Conservation (phyloP, 768 basidiomycete species). For the Lactarius sanguifluus region DNA sequence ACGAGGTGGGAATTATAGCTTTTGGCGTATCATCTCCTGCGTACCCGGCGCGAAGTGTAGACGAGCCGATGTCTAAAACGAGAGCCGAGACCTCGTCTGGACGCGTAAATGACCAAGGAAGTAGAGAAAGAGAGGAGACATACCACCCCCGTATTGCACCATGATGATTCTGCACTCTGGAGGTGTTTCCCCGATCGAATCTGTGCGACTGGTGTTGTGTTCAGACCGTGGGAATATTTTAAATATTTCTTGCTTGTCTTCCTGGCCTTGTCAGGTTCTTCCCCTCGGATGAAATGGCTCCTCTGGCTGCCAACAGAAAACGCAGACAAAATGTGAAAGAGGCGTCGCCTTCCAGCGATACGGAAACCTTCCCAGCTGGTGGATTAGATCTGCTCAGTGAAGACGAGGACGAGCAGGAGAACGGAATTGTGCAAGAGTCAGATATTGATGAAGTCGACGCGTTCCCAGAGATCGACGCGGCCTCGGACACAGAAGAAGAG, state of each 20-base stretch:
- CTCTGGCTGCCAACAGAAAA: slow-evolving; percentile 47
- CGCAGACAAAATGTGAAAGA: slow-evolving; percentile 55
- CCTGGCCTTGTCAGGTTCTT: too few relatives aligned
- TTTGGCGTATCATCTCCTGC: slow-evolving; percentile 97
- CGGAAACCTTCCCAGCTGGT: slow-evolving; percentile 42
- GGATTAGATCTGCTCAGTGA: slow-evolving; percentile 73
- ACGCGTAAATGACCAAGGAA: slow-evolving; percentile 3
- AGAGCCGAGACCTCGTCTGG: slow-evolving; percentile 96
- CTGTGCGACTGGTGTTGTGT: slow-evolving; percentile 23
- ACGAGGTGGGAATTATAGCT: slow-evolving; percentile 85
- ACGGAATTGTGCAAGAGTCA: slow-evolving; percentile 38
- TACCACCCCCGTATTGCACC: slow-evolving; percentile 89
- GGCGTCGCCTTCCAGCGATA: slow-evolving; percentile 33
- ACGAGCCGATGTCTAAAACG: slow-evolving; percentile 91
- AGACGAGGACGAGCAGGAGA: slow-evolving; percentile 62
- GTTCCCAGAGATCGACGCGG: slow-evolving; percentile 57
- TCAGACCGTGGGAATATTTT: slow-evolving; percentile 25
- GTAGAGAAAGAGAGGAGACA: slow-evolving; percentile 30
- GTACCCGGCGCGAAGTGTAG: slow-evolving; percentile 90
- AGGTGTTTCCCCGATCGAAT: slow-evolving; percentile 33
- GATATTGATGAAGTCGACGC: slow-evolving; percentile 65
- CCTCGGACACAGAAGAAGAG: slow-evolving; percentile 46
- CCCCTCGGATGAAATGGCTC: slow-evolving; percentile 35
- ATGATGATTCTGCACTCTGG: slow-evolving; percentile 44
- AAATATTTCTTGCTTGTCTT: slow-evolving; percentile 4